Evolutionary conservation across 106 monocot species (phyloP).

Genomic region (Iris macrosiphon): DNA sequence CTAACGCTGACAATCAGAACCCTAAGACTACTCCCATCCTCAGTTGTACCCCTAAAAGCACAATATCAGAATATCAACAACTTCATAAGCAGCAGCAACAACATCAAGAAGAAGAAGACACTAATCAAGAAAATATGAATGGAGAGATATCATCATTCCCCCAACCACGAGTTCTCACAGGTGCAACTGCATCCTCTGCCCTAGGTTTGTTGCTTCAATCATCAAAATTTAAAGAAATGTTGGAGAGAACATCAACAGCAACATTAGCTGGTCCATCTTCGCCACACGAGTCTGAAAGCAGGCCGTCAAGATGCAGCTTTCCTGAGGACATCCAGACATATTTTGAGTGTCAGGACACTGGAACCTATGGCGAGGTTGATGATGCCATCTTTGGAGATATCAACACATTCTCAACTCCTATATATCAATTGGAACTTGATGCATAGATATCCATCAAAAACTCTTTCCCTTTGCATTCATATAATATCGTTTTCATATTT

Average conservation of each 20-base stretch:
- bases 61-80: background rate
- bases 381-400: conserved; percentile 53
- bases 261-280: conserved; percentile 1
- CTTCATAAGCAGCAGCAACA: background rate
- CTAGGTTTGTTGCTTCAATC: conserved; percentile 22
- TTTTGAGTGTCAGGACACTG: conserved; percentile 33
- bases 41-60: background rate
- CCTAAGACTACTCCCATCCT: background rate
- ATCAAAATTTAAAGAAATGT: conserved; percentile 29
- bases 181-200: conserved; percentile 13
- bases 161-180: background rate
- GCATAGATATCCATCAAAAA: background rate
- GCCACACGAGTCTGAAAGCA: conserved; percentile 18
- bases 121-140: too few species aligned
- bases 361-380: conserved; percentile 18
- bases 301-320: conserved; percentile 30
- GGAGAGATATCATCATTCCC: background rate
- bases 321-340: conserved; percentile 60
- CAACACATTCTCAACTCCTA: conserved; percentile 22
- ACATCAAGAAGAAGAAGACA: too few species aligned
- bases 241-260: conserved; percentile 17
- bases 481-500: too few species aligned
- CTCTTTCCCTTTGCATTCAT: too few species aligned
- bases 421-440: conserved; percentile 45
- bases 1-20: background rate